phyloP scores from a whole-genome alignment of 495 filamentous ascomycete genomes.

The Trichocladium uniseriatum region DNA sequence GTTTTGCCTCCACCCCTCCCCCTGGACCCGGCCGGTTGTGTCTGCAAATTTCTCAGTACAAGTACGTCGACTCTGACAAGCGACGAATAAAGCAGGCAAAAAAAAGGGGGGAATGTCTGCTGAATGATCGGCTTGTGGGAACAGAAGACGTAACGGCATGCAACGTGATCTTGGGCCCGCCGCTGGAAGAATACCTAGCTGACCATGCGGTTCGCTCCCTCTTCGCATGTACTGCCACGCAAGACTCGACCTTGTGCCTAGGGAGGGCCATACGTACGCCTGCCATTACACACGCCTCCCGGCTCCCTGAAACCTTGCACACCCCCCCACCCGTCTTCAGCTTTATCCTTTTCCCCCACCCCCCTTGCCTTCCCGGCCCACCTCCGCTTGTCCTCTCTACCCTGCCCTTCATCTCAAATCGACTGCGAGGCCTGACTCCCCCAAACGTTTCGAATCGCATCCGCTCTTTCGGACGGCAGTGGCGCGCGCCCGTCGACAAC shows the following conservation, averaged over 20 bases:
- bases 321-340: slow-evolving; percentile 15
- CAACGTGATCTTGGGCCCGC: background rate
- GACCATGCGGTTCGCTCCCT: background rate
- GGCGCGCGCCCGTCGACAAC: slow-evolving; percentile 11
- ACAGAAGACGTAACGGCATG: too few relatives aligned
- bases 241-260: slow-evolving; percentile 17
- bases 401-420: slow-evolving; percentile 4
- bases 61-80: too few relatives aligned
- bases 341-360: slow-evolving; percentile 18
- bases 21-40: too few relatives aligned
- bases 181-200: background rate
- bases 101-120: too few relatives aligned
- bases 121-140: too few relatives aligned
- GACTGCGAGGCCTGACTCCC: slow-evolving; percentile 8
- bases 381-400: slow-evolving; percentile 6
- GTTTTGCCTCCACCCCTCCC: slow-evolving; percentile 11
- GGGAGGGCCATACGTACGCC: slow-evolving; percentile 18
- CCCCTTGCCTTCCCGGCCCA: slow-evolving; percentile 12
- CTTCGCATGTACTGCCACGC: slow-evolving; percentile 18
- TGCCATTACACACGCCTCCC: slow-evolving; percentile 9
- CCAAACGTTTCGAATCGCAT: slow-evolving; percentile 12
- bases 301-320: slow-evolving; percentile 22
- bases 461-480: slow-evolving; percentile 8
- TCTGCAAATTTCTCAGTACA: too few relatives aligned
- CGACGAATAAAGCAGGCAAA: too few relatives aligned